Evolutionary conservation across 2,329 filamentous ascomycete genomes (phyloP).

Genomic region (Aureobasidium lini): DNA sequence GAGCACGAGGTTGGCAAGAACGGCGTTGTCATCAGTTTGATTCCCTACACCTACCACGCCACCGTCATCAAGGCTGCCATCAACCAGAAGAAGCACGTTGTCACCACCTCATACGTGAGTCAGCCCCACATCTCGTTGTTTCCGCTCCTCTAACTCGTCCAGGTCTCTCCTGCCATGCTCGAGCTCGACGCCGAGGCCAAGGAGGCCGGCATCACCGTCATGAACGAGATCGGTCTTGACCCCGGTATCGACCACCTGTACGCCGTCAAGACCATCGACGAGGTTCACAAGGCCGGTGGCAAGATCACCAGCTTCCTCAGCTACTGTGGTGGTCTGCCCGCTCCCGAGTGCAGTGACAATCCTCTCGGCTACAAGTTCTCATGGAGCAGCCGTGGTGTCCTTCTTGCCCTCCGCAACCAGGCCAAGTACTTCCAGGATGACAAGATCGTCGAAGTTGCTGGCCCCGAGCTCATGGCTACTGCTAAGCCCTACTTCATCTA

Average conservation of each 20-base stretch:
- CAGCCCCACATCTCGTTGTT: neutral
- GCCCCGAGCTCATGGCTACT: slow-evolving; percentile 60
- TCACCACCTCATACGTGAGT: slow-evolving; percentile 81
- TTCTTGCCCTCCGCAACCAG: slow-evolving; percentile 79
- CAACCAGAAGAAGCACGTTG: slow-evolving; percentile 87
- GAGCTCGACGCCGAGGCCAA: slow-evolving; percentile 78
- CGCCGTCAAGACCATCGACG: slow-evolving; percentile 78
- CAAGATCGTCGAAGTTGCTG: slow-evolving; percentile 50
- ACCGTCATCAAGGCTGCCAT: slow-evolving; percentile 90
- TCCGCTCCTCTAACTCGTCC: neutral
- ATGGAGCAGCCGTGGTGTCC: slow-evolving; percentile 66
- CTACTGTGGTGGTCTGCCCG: slow-evolving; percentile 72
- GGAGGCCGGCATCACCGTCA: slow-evolving; percentile 88
- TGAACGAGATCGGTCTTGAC: slow-evolving; percentile 87
- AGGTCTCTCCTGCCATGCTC: slow-evolving; percentile 71
- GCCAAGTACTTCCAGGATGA: slow-evolving; percentile 78
- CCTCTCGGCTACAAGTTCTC: slow-evolving; percentile 92
- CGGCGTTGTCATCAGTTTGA: slow-evolving; percentile 50
- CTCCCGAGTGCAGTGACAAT: slow-evolving; percentile 70
- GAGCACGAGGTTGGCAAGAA: slow-evolving; percentile 74
- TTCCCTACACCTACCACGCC: slow-evolving; percentile 87
- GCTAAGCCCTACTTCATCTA: slow-evolving; percentile 90
- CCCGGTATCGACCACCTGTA: slow-evolving; percentile 69
- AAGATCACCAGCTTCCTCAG: slow-evolving; percentile 76
- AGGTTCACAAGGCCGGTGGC: slow-evolving; percentile 80